Percentiles rank a stretch among this genome's conserved stretches.
phyloP scores from a whole-genome alignment of 805 yeast genomes.

The Metschnikowia cubensis region DNA sequence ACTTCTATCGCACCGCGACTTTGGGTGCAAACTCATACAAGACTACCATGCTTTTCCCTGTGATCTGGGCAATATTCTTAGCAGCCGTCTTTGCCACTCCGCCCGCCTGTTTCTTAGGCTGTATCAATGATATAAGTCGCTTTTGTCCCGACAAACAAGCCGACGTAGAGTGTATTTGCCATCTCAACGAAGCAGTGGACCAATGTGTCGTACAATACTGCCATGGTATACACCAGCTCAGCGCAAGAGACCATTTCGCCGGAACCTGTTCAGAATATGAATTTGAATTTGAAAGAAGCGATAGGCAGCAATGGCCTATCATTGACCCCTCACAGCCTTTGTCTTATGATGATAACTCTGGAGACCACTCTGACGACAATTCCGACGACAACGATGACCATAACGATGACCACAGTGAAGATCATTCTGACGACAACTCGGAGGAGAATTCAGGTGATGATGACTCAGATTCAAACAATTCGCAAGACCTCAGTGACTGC shows the following conservation, averaged over 20 bases:
- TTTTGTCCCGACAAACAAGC: slow-evolving; percentile 28
- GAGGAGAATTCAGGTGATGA: neutral
- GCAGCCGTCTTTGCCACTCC: slow-evolving; percentile 34
- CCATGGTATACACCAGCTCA: slow-evolving; percentile 38
- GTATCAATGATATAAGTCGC: slow-evolving; percentile 36
- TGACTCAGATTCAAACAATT: slow-evolving; percentile 2
- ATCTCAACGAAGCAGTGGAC: slow-evolving; percentile 32
- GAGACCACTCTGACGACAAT: neutral
- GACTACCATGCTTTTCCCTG: slow-evolving; percentile 7
- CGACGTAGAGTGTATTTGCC: slow-evolving; percentile 41
- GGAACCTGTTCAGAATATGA: slow-evolving; percentile 45
- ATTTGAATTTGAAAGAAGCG: neutral
- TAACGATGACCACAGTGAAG: neutral
- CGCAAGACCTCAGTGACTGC: neutral
- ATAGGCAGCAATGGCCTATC: neutral
- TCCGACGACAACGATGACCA: neutral
- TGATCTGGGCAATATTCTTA: slow-evolving; percentile 4
- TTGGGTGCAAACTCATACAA: slow-evolving; percentile 11
- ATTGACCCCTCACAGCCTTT: neutral
- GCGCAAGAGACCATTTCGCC: slow-evolving; percentile 46
- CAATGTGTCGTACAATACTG: slow-evolving; percentile 47
- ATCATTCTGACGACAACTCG: neutral
- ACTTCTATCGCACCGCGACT: slow-evolving; percentile 7
- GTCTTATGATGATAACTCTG: neutral
- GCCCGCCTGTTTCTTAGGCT: slow-evolving; percentile 48